phyloP scores from a whole-genome alignment of 106 monocot species.

The Dactylorhiza incarnata region DNA sequence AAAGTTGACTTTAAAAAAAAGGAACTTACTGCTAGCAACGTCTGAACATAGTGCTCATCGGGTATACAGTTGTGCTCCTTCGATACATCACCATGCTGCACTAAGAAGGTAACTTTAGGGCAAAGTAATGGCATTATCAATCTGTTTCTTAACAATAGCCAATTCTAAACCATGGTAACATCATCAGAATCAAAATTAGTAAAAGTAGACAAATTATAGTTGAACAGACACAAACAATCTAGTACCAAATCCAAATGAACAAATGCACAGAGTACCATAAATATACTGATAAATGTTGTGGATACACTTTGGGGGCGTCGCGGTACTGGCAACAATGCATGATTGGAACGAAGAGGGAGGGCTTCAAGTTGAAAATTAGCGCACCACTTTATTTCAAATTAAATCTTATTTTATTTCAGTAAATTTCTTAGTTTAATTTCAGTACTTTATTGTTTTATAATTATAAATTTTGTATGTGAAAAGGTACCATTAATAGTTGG shows the following conservation, averaged over 20 bases:
- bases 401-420: too few species aligned
- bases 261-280: neutral
- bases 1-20: neutral
- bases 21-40: slow-evolving; percentile 75
- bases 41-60: slow-evolving; percentile 98
- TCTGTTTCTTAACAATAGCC: neutral
- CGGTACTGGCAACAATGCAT: too few species aligned
- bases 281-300: neutral
- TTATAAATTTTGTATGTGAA: too few species aligned
- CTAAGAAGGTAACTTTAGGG: slow-evolving; percentile 1
- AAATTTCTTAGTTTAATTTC: too few species aligned
- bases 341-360: too few species aligned
- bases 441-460: too few species aligned
- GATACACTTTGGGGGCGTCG: too few species aligned
- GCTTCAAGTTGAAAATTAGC: too few species aligned
- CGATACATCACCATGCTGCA: slow-evolving; percentile 61
- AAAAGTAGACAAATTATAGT: neutral
- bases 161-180: neutral
- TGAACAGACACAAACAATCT: neutral
- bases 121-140: neutral
- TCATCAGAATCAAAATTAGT: neutral
- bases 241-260: neutral
- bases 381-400: too few species aligned
- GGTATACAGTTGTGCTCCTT: slow-evolving; percentile 98
- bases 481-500: too few species aligned